Base-by-base conservation (phyloP, 2,329 filamentous ascomycete genomes). In the Aspergillus aculeatinus region DNA sequence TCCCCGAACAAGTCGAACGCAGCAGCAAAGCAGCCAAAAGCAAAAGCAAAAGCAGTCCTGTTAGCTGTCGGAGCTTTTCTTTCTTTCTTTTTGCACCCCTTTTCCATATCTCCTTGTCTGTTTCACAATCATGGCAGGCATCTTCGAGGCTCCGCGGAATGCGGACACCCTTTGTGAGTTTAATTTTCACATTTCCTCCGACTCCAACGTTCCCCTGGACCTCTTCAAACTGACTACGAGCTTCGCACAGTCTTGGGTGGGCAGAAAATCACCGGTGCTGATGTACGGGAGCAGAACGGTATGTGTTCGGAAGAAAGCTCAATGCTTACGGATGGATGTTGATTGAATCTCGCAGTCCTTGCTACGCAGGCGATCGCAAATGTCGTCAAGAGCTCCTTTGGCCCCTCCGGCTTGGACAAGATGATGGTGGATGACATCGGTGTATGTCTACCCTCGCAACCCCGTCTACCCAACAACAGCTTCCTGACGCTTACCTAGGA, bases 401-500 rank as follows among this genome's bases (percentile, higher is more conserved):
- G 95, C 58, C 95, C 95, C 55, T 96, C 92, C 64, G 95, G 95
- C 52, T 85, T 99, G 67, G 95, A 99, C 78, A 99, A 99, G 86
- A 99, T 99, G 95, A 98, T 99, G 95, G 95, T 99, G 71, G 95
- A 99, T 81, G 95, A 99, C 76, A 98, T 99, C 77, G 95, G 95
- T 74, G 89, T 92, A 86, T 70, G 88, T 71, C 60, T 59, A 21
- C 25, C 44, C 63, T 66, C 58, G 61, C 57, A 61, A 65, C 64
- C 68, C 66, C 67, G 60, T 67, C 55, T 55, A 49, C 27, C 27
- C 53, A 51, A 29, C 29, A 55, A 60, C 42, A 58, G 53, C 51
- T 60, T 55, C 55, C 52, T 58, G 54, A 64, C 55, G 58, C 60
- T 61, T 64, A 62, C 56, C 21, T 65, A 92, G 89, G 95, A 99